Evolutionary conservation across 768 basidiomycete genomes (phyloP).

Genomic region (Trametes meyenii): DNA sequence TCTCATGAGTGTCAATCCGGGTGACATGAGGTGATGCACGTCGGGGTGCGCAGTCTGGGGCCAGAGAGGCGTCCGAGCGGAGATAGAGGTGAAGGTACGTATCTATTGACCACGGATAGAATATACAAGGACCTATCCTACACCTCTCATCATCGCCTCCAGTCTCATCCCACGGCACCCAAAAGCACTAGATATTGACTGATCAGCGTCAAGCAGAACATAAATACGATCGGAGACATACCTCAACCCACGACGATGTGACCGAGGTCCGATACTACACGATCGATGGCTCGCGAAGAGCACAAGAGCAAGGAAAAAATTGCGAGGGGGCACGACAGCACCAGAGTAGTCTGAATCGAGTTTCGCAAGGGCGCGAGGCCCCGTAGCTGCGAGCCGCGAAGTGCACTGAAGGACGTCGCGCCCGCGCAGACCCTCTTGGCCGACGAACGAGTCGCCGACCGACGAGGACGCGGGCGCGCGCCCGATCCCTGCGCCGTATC

Average conservation of each 20-base stretch:
- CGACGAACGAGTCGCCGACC: conserved; percentile 25
- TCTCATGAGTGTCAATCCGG: not conserved
- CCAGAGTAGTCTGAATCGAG: conserved; percentile 77
- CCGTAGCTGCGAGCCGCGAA: conserved; percentile 55
- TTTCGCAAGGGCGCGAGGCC: conserved; percentile 38
- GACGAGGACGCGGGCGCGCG: conserved; percentile 16
- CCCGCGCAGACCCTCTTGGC: conserved; percentile 9
- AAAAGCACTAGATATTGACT: not conserved
- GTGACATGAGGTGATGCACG: not conserved
- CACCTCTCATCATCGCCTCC: not conserved
- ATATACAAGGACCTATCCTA: not conserved
- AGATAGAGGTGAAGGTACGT: not conserved
- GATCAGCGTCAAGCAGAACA: not conserved
- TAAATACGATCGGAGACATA: too few relatives aligned
- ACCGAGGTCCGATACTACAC: not conserved
- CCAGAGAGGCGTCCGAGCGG: not conserved
- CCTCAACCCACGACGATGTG: too few relatives aligned
- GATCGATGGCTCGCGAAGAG: conserved; percentile 24
- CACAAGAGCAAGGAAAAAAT: conserved; percentile 34
- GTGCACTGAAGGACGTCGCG: conserved; percentile 61
- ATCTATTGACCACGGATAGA: not conserved
- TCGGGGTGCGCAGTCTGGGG: not conserved
- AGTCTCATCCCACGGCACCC: not conserved
- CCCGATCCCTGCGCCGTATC: conserved; percentile 25
- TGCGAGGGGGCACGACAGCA: conserved; percentile 44